These are phyloP conservation scores for Pulveroboletus ravenelii DNA, from an alignment of 768 basidiomycete genomes.

Conservation along the genomic window DNA sequence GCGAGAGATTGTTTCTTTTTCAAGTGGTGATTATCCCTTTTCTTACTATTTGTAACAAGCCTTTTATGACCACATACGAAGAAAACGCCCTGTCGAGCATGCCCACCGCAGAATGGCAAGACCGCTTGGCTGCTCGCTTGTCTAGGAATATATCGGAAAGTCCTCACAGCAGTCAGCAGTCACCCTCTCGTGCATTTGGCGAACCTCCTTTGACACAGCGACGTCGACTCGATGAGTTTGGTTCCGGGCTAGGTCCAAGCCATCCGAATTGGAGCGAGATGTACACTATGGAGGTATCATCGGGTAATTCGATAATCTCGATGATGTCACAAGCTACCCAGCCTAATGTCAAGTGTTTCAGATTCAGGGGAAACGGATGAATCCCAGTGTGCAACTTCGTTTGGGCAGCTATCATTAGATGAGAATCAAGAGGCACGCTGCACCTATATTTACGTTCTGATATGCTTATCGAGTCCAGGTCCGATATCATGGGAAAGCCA, in stretches of 20 bases:
- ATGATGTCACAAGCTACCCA: not conserved
- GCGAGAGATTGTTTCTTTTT: slow-evolving; percentile 75
- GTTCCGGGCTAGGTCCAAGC: slow-evolving; percentile 7
- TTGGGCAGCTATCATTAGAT: slow-evolving; percentile 70
- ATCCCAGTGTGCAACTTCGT: slow-evolving; percentile 45
- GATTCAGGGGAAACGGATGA: slow-evolving; percentile 36
- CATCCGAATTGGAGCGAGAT: slow-evolving; percentile 53
- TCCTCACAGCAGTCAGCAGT: slow-evolving; percentile 5
- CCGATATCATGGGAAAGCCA: slow-evolving; percentile 76
- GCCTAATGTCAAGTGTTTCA: slow-evolving; percentile 22
- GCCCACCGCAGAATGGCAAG: slow-evolving; percentile 77
- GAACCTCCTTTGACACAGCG: slow-evolving; percentile 41
- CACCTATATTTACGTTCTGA: not conserved
- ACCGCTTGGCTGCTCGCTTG: slow-evolving; percentile 57
- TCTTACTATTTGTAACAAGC: not conserved
- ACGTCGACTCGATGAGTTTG: slow-evolving; percentile 38
- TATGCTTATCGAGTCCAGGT: slow-evolving; percentile 44
- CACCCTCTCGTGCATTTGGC: slow-evolving; percentile 26
- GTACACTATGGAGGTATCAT: slow-evolving; percentile 50
- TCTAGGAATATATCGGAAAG: slow-evolving; percentile 26
- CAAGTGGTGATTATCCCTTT: slow-evolving; percentile 39
- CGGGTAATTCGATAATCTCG: slow-evolving; percentile 21
- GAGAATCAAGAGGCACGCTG: slow-evolving; percentile 64
- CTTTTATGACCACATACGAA: slow-evolving; percentile 21
- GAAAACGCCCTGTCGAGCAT: slow-evolving; percentile 57